phyloP scores from a whole-genome alignment of 2,329 filamentous ascomycete genomes.

The Pseudocercospora vitis region DNA sequence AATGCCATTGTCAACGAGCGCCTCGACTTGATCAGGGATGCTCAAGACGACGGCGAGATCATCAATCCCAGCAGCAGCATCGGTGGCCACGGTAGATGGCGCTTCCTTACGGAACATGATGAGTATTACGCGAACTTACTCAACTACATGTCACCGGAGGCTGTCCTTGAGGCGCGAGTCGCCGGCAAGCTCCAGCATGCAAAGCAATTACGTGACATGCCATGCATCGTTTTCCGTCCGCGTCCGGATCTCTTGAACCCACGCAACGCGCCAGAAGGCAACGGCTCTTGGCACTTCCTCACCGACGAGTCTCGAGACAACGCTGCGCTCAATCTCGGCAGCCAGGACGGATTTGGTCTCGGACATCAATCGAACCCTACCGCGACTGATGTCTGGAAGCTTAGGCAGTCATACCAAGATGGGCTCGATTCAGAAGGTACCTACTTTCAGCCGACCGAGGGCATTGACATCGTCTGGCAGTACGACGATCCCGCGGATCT shows the following conservation, averaged over 20 bases:
- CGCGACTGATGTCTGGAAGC: constrained; percentile 20
- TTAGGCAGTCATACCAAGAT: constrained; percentile 13
- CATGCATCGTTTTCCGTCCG: constrained; percentile 18
- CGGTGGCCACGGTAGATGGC: neutral
- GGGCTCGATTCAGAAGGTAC: neutral
- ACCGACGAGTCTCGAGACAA: constrained; percentile 5
- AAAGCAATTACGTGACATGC: neutral
- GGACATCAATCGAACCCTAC: constrained; percentile 9
- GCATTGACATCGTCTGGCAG: constrained; percentile 23
- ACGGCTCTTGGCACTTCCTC: constrained; percentile 22
- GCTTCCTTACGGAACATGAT: neutral
- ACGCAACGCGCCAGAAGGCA: neutral
- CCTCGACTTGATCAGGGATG: neutral
- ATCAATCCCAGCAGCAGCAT: neutral
- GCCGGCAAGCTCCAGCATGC: neutral
- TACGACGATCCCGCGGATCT: neutral
- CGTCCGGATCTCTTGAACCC: neutral
- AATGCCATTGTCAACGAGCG: neutral
- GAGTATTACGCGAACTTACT: neutral
- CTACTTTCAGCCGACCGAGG: constrained; percentile 13
- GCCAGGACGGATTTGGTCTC: constrained; percentile 10
- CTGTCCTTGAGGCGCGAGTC: neutral
- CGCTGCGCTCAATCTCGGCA: constrained; percentile 17
- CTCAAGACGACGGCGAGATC: neutral
- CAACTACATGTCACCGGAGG: neutral